These are phyloP conservation scores for Tulasnella sp. DNA, from an alignment of 768 basidiomycete species.

Conservation along the genomic window DNA sequence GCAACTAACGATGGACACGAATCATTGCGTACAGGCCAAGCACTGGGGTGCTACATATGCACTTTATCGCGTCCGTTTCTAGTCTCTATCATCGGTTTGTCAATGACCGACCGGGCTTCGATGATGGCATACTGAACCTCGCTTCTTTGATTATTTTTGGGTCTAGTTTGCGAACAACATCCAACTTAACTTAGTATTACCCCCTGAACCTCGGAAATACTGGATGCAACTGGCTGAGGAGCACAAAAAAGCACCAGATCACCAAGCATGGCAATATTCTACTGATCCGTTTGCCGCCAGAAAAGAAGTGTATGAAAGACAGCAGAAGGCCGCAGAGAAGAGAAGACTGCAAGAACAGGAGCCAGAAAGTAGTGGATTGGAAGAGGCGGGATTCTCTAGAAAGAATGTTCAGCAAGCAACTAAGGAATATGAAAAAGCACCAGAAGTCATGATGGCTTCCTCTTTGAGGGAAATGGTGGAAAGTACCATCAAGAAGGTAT, in stretches of 20 bases:
- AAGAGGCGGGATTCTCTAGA: background rate
- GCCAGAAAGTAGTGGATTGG: too few species aligned
- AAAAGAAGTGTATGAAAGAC: constrained; percentile 51
- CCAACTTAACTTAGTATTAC: constrained; percentile 61
- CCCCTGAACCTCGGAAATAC: constrained; percentile 74
- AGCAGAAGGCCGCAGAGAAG: constrained; percentile 39
- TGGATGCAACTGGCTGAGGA: constrained; percentile 66
- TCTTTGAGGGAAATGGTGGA: constrained; percentile 69
- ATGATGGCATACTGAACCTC: constrained; percentile 25
- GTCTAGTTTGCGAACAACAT: constrained; percentile 60
- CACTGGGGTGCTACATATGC: constrained; percentile 88
- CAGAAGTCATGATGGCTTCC: constrained; percentile 76
- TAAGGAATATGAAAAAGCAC: constrained; percentile 35
- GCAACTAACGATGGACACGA: background rate
- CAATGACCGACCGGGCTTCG: too few species aligned
- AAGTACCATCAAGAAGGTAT: constrained; percentile 61
- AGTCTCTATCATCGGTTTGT: too few species aligned
- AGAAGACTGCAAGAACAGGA: constrained; percentile 29
- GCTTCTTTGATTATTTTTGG: constrained; percentile 14
- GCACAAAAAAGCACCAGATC: constrained; percentile 52
- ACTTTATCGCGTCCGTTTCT: constrained; percentile 55
- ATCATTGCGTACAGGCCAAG: constrained; percentile 35
- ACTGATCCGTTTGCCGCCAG: constrained; percentile 72
- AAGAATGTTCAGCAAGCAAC: too few species aligned
- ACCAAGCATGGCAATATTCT: constrained; percentile 78